Evolutionary conservation across 2,329 filamentous ascomycete species (phyloP).

Genomic region (Tolypocladium endophyticum): DNA sequence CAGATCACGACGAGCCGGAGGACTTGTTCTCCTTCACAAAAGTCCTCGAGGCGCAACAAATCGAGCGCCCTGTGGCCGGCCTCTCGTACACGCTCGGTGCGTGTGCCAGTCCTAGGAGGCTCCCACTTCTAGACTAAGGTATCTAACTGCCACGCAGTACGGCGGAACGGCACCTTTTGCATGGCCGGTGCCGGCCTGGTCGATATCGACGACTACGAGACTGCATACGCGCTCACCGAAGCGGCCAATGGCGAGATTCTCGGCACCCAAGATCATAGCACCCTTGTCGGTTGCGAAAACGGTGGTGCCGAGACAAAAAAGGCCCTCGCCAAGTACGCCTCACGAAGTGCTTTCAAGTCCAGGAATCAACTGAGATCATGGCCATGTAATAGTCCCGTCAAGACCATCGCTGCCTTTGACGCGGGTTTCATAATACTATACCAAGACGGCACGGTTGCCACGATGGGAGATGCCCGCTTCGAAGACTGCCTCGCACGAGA

Average conservation of each 20-base stretch:
- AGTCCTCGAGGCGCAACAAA: slow-evolving; percentile 23
- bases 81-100: slow-evolving; percentile 38
- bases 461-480: slow-evolving; percentile 50
- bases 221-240: slow-evolving; percentile 3
- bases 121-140: background rate
- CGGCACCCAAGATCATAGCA: background rate
- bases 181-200: slow-evolving; percentile 10
- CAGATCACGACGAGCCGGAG: slow-evolving; percentile 22
- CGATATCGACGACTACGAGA: slow-evolving; percentile 1
- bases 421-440: slow-evolving; percentile 38
- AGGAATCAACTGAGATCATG: slow-evolving; percentile 7
- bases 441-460: slow-evolving; percentile 32
- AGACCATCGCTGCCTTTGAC: slow-evolving; percentile 35
- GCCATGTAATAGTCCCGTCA: slow-evolving; percentile 14
- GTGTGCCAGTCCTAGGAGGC: slow-evolving; percentile 4
- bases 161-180: slow-evolving; percentile 8
- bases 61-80: slow-evolving; percentile 24
- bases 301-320: background rate
- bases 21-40: slow-evolving; percentile 35
- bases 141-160: slow-evolving; percentile 8
- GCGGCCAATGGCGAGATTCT: slow-evolving; percentile 9
- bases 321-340: slow-evolving; percentile 11
- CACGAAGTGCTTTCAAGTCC: slow-evolving; percentile 8
- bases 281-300: background rate
- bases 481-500: slow-evolving; percentile 44